Conservation (phyloP, 83 land plant genomes). For the Picea abies region DNA sequence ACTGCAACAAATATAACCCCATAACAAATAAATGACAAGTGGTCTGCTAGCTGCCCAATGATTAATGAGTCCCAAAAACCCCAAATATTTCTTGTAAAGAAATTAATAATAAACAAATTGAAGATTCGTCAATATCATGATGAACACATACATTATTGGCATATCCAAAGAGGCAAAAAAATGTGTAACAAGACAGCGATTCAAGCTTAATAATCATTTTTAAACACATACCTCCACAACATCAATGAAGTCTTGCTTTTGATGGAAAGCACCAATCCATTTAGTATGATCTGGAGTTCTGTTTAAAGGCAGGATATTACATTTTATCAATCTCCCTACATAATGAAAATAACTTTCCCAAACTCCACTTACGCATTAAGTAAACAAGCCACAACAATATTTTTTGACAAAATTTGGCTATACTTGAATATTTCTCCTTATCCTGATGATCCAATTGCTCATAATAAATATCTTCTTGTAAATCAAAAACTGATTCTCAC, state of each 20-base stretch:
- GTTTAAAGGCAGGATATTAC: conserved; percentile 17
- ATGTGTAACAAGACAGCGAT: background rate
- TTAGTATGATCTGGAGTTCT: conserved; percentile 97
- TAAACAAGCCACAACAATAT: conserved; percentile 6
- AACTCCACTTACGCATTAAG: background rate
- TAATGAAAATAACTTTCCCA: background rate
- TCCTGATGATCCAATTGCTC: background rate
- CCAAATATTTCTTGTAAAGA: no score
- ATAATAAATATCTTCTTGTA: background rate
- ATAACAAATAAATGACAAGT: no score
- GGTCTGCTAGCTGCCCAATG: no score
- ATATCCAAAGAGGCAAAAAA: background rate
- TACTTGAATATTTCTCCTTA: background rate
- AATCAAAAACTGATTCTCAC: background rate
- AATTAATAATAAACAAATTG: no score
- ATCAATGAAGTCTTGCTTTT: conserved; percentile 90
- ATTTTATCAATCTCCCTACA: background rate
- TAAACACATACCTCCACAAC: conserved; percentile 77
- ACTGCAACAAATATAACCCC: no score
- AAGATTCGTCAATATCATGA: no score
- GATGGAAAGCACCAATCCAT: conserved; percentile 90
- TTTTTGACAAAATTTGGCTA: background rate
- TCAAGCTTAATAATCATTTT: background rate
- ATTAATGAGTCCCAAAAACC: no score
- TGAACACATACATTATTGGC: background rate